Evolutionary conservation across 2,329 filamentous ascomycete species (phyloP).

Genomic region (Xylariaceae sp.): DNA sequence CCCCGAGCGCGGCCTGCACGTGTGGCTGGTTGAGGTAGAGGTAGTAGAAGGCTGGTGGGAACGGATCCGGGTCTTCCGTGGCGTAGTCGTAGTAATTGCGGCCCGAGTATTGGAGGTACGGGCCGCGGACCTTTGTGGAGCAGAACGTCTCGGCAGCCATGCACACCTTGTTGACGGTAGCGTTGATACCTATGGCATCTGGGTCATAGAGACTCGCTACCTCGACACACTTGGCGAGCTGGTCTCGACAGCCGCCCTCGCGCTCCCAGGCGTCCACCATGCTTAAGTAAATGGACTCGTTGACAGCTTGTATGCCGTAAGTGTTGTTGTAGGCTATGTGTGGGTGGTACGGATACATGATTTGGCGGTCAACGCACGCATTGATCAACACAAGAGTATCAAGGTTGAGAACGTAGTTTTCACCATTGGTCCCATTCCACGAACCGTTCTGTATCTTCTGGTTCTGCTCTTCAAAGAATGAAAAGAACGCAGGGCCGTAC

Average conservation of each 20-base stretch:
- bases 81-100: constrained; percentile 65
- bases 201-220: constrained; percentile 56
- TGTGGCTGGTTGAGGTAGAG: constrained; percentile 63
- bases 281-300: constrained; percentile 38
- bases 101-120: constrained; percentile 39
- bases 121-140: constrained; percentile 31
- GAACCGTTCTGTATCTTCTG: constrained; percentile 41
- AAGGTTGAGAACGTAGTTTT: constrained; percentile 39
- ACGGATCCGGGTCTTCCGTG: constrained; percentile 56
- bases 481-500: constrained; percentile 41
- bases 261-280: constrained; percentile 42
- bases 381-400: constrained; percentile 61
- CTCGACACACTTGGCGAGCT: constrained; percentile 56
- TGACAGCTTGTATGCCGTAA: constrained; percentile 37
- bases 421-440: constrained; percentile 36
- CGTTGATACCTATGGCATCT: constrained; percentile 51
- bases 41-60: constrained; percentile 57
- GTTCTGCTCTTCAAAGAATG: constrained; percentile 42
- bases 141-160: constrained; percentile 36
- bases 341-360: constrained; percentile 51
- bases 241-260: constrained; percentile 56
- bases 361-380: constrained; percentile 57
- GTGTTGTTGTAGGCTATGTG: constrained; percentile 53
- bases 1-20: constrained; percentile 63
- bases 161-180: constrained; percentile 52